phyloP scores from a whole-genome alignment of 1,284 basidiomycete genomes.

The Inonotus hispidus region DNA sequence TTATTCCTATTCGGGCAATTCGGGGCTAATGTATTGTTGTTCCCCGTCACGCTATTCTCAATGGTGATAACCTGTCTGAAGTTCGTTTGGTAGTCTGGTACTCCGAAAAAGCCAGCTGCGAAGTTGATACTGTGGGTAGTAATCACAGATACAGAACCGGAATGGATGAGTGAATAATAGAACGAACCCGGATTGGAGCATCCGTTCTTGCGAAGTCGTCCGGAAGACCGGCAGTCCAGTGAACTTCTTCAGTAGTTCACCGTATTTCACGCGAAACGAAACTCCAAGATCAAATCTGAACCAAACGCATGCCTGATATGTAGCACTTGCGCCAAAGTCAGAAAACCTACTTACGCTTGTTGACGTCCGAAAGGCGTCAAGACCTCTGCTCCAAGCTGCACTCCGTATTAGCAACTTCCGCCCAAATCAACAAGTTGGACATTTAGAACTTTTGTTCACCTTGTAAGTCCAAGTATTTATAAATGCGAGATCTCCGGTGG shows the following conservation, averaged over 20 bases:
- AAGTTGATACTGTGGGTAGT: constrained; percentile 38
- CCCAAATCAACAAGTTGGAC: not conserved
- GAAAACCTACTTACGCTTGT: constrained; percentile 37
- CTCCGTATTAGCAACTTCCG: constrained; percentile 29
- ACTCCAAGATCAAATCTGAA: constrained; percentile 45
- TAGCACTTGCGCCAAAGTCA: not conserved
- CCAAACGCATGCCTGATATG: not conserved
- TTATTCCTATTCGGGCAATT: constrained; percentile 39
- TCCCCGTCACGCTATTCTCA: constrained; percentile 48
- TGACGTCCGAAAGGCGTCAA: constrained; percentile 53
- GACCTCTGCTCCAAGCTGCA: constrained; percentile 51
- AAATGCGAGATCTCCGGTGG: constrained; percentile 31
- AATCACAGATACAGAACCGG: not conserved
- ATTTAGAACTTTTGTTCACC: not conserved
- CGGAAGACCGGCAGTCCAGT: constrained; percentile 52
- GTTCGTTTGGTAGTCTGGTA: constrained; percentile 40
- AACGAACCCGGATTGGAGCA: constrained; percentile 51
- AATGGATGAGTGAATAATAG: not conserved
- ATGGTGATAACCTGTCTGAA: constrained; percentile 50
- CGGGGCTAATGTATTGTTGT: constrained; percentile 53
- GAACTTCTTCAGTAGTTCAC: constrained; percentile 49
- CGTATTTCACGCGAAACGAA: constrained; percentile 50
- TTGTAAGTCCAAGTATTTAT: constrained; percentile 32
- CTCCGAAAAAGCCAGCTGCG: constrained; percentile 57
- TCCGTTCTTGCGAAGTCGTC: constrained; percentile 48